Conservation (phyloP, 768 basidiomycete species). For the Clitopilus passeckerianus region DNA sequence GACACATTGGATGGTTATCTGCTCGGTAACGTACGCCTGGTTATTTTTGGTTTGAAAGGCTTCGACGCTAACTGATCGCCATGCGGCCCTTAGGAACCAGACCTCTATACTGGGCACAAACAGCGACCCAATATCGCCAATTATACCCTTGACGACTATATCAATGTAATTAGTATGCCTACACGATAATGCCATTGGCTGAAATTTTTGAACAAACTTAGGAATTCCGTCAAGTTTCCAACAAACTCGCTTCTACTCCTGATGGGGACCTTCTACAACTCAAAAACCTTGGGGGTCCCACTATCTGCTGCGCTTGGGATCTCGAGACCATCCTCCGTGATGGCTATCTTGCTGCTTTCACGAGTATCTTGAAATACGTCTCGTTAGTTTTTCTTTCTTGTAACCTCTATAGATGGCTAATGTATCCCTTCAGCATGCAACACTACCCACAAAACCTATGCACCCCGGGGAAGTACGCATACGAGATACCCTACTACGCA, state of each 20-base stretch:
- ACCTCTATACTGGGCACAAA: conserved; percentile 45
- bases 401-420: neutral
- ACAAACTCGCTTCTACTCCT: conserved; percentile 28
- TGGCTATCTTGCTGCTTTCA: conserved; percentile 33
- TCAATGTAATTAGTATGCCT: conserved; percentile 25
- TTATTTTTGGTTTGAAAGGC: neutral
- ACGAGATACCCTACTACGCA: conserved; percentile 35
- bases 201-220: conserved; percentile 9
- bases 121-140: conserved; percentile 36
- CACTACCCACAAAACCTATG: conserved; percentile 52
- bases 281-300: conserved; percentile 42
- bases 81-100: conserved; percentile 41
- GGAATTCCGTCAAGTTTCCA: conserved; percentile 36
- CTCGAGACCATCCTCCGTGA: conserved; percentile 35
- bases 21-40: conserved; percentile 40
- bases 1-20: conserved; percentile 37
- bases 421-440: conserved; percentile 30
- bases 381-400: conserved; percentile 24
- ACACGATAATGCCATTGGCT: neutral
- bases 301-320: conserved; percentile 49
- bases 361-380: conserved; percentile 40
- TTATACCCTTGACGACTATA: conserved; percentile 42
- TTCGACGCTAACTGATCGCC: neutral
- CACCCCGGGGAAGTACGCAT: conserved; percentile 23
- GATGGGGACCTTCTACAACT: conserved; percentile 32